Evolutionary conservation across 768 basidiomycete genomes (phyloP), one percentile per base, ranked within the genome.

Genomic region (Trametes elegans): DNA sequence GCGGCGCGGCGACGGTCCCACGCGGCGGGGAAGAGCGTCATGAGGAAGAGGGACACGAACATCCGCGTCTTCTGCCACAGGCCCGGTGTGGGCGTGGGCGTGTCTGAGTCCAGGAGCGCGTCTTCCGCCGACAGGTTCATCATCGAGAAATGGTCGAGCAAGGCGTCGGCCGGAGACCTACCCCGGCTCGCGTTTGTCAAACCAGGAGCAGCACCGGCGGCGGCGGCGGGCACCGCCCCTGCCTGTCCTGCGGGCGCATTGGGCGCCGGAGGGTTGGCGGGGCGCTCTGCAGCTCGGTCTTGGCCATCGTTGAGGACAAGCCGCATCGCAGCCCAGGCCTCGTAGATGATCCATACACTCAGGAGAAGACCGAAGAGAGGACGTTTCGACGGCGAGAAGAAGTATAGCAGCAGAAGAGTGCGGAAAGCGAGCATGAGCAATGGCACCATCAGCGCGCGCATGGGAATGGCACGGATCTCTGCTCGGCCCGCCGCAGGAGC

Each of bases 351-450:
- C 86, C 86, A 90, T 2, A 75, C 79, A 21, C 84, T 70, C 27
- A 90, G 76, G 53, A 89, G 70, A 34, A 87, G 60, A 31, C 82
- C 85, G 55, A 90, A 79, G 18, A 90, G 66, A 5, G 88, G 88
- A 51, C 87, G 87, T 60, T 85, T 77, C 7, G 85, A 78, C 0
- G 88, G 88, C 4, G 85, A 84, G 63, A 90, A 84, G 68, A 90
- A 88, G 68, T 90, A 90, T 3, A 90, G 74, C 26, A 90, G 72
- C 11, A 90, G 74, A 11, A 80, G 62, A 3, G 84, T 87, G 49
- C 88, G 84, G 63, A 90, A 74, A 7, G 80, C 52, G n/a, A 90
- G 76, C 77, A 90, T 79, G 49, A 84, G 61, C 13, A 89, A 65
- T 0, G 88, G 85, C n/a, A 81, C 76, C 36, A 90, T 62, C 5